Base-by-base conservation (phyloP, 805 yeast genomes). In the Lipomyces mesembrius region DNA sequence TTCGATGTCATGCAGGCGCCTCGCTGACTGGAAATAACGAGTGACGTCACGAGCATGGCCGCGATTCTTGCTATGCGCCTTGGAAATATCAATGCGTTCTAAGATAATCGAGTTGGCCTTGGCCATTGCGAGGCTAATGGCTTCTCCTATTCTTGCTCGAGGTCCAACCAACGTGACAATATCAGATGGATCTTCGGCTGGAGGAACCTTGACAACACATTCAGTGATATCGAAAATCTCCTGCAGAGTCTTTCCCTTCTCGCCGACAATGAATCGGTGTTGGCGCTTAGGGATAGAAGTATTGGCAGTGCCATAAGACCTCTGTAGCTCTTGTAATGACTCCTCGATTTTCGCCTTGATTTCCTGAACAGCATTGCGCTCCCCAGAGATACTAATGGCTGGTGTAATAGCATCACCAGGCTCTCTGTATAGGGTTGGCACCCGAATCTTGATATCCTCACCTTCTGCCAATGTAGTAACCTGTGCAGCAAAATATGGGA, bases 41-140 rank as follows among this genome's bases (percentile, higher is more conserved):
- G 92, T 88, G 65, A 95, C 82, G 53, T 87, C 84, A 68, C 86
- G 85, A 9, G 97, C 97, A 74, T 95, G 98, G 20, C 80, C 29
- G 17, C 60, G 63, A 54, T 65, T 69, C 59, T 69, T 67, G 74
- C 92, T 90, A 77, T 95, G 98, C 37, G 98, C 97, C 78, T 85
- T 88, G 11, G 96, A 87, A 77, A 95, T 88, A 74, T 92, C 97
- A 75, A 95, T 82, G 46, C 86, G 79, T 71, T 88, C 92, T 53
- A 88, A 85, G 64, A 83, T 80, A 75, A 83, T 86, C 63, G 85
- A 82, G 59, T 87, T 81, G 43, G 95, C 85, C 54, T 86, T 81
- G 59, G 82, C 76, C 77, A 87, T 84, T 17, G 94, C 91, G 66
- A 79, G 80, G 35, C 81, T 81, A 68, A 88, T 81, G 22, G 98